Evolutionary conservation across 75 land plant genomes (phyloP).

Genomic region (Gnetum montanum): DNA sequence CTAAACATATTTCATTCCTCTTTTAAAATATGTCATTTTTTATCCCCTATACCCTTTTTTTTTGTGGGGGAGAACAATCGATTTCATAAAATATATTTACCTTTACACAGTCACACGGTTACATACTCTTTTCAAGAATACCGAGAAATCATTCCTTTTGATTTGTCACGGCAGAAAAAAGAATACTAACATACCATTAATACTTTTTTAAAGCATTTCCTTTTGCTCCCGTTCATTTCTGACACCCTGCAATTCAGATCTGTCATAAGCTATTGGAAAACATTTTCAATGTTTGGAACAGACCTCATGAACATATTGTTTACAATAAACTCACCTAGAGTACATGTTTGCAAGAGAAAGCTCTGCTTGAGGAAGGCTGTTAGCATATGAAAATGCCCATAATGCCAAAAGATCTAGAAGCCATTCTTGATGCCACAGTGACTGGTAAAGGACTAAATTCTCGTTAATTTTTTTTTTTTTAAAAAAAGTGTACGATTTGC

Average conservation of each 20-base stretch:
- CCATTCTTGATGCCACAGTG: slow-evolving; percentile 66
- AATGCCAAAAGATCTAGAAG: slow-evolving; percentile 63
- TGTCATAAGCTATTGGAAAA: background rate
- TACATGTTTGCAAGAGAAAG: slow-evolving; percentile 39
- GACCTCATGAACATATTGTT: background rate
- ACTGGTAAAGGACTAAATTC: slow-evolving; percentile 20
- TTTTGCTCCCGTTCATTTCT: slow-evolving; percentile 36
- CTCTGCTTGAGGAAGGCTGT: slow-evolving; percentile 32
- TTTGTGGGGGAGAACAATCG: no score
- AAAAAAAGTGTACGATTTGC: slow-evolving; percentile 22
- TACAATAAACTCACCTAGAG: slow-evolving; percentile 23
- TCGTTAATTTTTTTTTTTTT: slow-evolving; percentile 35
- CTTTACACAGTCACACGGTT: no score
- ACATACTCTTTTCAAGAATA: no score
- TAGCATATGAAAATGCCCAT: slow-evolving; percentile 57
- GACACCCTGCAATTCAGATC: slow-evolving; percentile 27
- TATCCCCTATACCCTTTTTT: no score
- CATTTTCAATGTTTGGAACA: background rate
- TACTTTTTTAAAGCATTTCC: slow-evolving; percentile 33
- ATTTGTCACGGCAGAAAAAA: no score
- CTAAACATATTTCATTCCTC: no score
- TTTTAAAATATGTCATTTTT: no score
- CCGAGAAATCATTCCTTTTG: no score
- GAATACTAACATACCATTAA: slow-evolving; percentile 50
- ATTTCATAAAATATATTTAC: no score